phyloP scores from a whole-genome alignment of 495 filamentous ascomycete species.

The Daldinia grandis region DNA sequence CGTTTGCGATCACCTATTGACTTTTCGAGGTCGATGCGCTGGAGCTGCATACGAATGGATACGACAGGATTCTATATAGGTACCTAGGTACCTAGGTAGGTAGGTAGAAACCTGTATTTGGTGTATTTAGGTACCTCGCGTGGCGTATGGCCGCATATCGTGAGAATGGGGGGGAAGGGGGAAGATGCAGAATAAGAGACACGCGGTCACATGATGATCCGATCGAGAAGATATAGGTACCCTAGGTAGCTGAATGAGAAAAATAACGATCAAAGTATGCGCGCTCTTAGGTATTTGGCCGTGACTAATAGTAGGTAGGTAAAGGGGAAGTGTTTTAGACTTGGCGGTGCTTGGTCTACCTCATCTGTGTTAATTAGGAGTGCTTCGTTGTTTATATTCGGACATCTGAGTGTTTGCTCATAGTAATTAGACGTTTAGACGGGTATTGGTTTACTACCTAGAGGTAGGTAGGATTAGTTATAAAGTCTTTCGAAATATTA shows the following conservation, averaged over 20 bases:
- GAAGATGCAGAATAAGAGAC: slow-evolving; percentile 15
- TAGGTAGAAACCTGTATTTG: no score
- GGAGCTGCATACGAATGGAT: slow-evolving; percentile 10
- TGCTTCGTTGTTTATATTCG: not conserved
- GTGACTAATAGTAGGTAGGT: not conserved
- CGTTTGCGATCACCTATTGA: slow-evolving; percentile 7
- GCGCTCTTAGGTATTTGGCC: not conserved
- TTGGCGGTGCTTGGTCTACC: not conserved
- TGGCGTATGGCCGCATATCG: slow-evolving; percentile 9
- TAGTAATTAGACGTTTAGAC: not conserved
- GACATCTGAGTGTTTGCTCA: not conserved
- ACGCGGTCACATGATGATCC: slow-evolving; percentile 30
- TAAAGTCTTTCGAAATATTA: no score
- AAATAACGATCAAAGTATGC: not conserved
- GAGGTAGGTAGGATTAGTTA: no score
- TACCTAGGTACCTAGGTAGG: no score
- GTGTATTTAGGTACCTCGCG: slow-evolving; percentile 9
- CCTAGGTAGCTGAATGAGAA: slow-evolving; percentile 30
- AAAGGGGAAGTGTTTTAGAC: not conserved
- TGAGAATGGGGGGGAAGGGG: no score
- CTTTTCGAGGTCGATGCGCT: slow-evolving; percentile 1
- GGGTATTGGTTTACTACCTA: no score
- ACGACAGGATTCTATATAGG: not conserved
- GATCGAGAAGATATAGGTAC: slow-evolving; percentile 32
- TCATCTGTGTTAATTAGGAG: not conserved